These are phyloP conservation scores for Lactarius indigo DNA, from an alignment of 768 basidiomycete species.

Conservation along the genomic window DNA sequence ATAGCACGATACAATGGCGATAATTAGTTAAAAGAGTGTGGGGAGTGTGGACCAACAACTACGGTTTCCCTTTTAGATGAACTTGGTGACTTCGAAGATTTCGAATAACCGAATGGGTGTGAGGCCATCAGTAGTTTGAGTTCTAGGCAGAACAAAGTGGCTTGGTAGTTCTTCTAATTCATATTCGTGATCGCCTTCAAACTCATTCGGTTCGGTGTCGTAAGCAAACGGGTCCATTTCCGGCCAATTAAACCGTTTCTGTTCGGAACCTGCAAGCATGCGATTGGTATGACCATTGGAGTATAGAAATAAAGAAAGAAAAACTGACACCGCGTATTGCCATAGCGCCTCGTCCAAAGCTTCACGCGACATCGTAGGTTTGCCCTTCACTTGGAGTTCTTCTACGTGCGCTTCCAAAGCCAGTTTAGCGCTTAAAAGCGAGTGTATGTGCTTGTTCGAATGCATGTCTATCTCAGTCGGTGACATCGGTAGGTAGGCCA, in stretches of 20 bases:
- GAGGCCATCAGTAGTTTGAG: constrained; percentile 20
- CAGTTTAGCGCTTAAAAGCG: constrained; percentile 56
- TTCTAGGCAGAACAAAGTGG: neutral
- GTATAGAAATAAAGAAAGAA: constrained; percentile 5
- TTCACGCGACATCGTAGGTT: constrained; percentile 25
- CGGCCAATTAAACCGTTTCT: constrained; percentile 68
- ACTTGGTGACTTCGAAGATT: constrained; percentile 24
- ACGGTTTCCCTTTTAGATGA: neutral
- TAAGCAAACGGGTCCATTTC: constrained; percentile 16
- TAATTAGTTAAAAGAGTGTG: neutral
- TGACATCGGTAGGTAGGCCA: constrained; percentile 54
- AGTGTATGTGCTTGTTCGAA: constrained; percentile 65
- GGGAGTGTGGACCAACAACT: neutral
- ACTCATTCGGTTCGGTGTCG: neutral
- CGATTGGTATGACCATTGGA: constrained; percentile 1
- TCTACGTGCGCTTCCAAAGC: constrained; percentile 51
- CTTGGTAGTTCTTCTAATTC: neutral
- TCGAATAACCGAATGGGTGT: constrained; percentile 21
- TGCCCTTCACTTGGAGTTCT: constrained; percentile 31
- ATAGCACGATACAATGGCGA: neutral
- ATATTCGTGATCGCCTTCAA: neutral
- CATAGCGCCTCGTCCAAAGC: constrained; percentile 45
- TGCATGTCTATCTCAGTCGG: constrained; percentile 70
- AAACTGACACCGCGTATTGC: constrained; percentile 55
- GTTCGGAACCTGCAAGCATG: constrained; percentile 50